Conservation (phyloP, 169 alveolate species). For the Cryptosporidium viatorum region DNA sequence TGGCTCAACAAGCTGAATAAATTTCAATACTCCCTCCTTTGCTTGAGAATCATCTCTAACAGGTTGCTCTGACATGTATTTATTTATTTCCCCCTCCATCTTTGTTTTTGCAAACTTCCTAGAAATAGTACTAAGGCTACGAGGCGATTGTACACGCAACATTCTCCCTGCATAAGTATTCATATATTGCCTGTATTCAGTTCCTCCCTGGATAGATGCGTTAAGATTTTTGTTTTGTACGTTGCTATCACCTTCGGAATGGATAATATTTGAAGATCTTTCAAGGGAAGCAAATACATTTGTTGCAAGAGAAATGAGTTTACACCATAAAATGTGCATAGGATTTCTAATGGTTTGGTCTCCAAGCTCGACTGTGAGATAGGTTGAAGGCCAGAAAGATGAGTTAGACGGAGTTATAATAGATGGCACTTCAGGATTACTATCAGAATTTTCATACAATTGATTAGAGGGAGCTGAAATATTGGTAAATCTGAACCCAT, state of each 20-base stretch:
- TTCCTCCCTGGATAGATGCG: background rate
- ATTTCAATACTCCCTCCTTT: slow-evolving; percentile 1
- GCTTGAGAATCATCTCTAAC: slow-evolving; percentile 39
- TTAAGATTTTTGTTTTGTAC: background rate
- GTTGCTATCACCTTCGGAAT: background rate
- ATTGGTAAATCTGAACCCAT: background rate
- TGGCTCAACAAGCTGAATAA: slow-evolving; percentile 27
- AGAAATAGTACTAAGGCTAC: slow-evolving; percentile 10
- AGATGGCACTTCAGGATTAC: background rate
- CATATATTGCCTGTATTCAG: slow-evolving; percentile 3
- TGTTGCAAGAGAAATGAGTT: slow-evolving; percentile 22
- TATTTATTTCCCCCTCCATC: background rate
- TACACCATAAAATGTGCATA: slow-evolving; percentile 67
- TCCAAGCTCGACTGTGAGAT: slow-evolving; percentile 19
- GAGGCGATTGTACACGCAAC: background rate
- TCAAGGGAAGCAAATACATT: slow-evolving; percentile 16
- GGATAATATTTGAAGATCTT: background rate
- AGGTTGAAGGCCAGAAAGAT: slow-evolving; percentile 43
- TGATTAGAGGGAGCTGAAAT: background rate
- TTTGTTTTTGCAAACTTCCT: background rate
- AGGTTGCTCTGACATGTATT: background rate
- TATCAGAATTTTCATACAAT: background rate
- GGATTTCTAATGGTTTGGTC: slow-evolving; percentile 51
- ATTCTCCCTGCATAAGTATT: background rate
- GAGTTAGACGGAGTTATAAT: background rate